Evolutionary conservation across 2,329 filamentous ascomycete species (phyloP), one percentile per base, ranked within the genome.

Genomic region (Xylariales sp.): DNA sequence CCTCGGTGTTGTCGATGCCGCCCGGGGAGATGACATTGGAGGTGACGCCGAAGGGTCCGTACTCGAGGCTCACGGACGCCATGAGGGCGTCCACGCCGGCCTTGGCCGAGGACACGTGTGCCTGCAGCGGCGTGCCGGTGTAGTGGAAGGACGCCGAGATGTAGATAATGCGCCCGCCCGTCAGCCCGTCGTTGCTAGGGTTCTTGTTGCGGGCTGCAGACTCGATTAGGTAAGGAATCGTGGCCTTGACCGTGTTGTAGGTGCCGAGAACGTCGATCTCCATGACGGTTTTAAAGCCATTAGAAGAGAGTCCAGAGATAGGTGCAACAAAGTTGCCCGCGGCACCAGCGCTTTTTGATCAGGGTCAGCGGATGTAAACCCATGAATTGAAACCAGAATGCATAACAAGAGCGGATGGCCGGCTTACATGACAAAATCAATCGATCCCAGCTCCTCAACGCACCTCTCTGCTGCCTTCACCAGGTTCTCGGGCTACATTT

Each of bases 201-300:
- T 77, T 76, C 2, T 76, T 73, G 48, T 84, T 78, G 14, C 76
- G 77, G 23, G 66, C 63, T 1, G 85, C 82, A n/a, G 88, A 94
- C 51, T 79, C 73, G 11, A 88, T 64, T 4, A 98, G 76, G 53
- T 95, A 76, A 0, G 88, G 88, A 23, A 96, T 68, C 1, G 88
- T 93, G 4, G 91, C 89, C 66, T 97, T 97, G 55, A 95, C 74
- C 3, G 89, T 95, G 68, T 97, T 95, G 67, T 86, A 98, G 13
- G 87, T 94, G 21, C 93, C 93, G 24, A 97, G 63, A 3, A 95
- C 84, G 59, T 97, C 93, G 55, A 98, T 98, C 44, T 97, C 93
- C 53, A 97, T 91, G 48, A 98, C 93, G 0, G 87, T 74, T 62
- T 90, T 94, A 79, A 98, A 95, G 4, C 88, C 93, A 57, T 97